These are phyloP conservation scores for Senna siamea DNA, from an alignment of 306 rosid species.

Conservation along the genomic window DNA sequence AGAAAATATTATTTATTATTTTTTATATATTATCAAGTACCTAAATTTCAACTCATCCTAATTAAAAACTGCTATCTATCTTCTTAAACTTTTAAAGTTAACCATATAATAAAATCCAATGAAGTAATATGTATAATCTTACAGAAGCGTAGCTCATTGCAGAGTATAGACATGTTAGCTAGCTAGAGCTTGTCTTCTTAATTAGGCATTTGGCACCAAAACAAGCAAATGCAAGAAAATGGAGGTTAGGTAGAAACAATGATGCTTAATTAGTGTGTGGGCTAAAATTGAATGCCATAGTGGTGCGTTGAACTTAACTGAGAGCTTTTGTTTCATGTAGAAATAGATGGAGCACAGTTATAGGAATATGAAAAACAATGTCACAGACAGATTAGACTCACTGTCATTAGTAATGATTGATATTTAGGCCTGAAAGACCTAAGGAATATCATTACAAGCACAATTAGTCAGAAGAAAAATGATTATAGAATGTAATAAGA, in stretches of 20 bases:
- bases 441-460: slow-evolving; percentile 39
- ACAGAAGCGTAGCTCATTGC: no score
- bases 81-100: slow-evolving; percentile 22
- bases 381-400: slow-evolving; percentile 22
- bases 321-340: slow-evolving; percentile 42
- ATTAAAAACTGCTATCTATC: background rate
- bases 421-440: slow-evolving; percentile 13
- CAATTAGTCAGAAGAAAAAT: slow-evolving; percentile 28
- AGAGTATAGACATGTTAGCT: no score
- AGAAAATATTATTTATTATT: background rate
- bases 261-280: slow-evolving; percentile 40
- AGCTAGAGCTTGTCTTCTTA: slow-evolving; percentile 24
- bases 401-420: slow-evolving; percentile 47
- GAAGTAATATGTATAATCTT: background rate
- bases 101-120: background rate
- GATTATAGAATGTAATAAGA: slow-evolving; percentile 24
- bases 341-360: slow-evolving; percentile 37
- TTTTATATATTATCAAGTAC: background rate
- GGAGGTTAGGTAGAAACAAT: slow-evolving; percentile 48
- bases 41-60: slow-evolving; percentile 4
- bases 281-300: slow-evolving; percentile 35
- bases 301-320: slow-evolving; percentile 44
- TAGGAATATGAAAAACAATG: slow-evolving; percentile 12
- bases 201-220: slow-evolving; percentile 31
- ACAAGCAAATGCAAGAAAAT: slow-evolving; percentile 34